Evolutionary conservation across 2,329 filamentous ascomycete genomes (phyloP), one percentile per base, ranked within the genome.

Genomic region (Botrytis fabae): DNA sequence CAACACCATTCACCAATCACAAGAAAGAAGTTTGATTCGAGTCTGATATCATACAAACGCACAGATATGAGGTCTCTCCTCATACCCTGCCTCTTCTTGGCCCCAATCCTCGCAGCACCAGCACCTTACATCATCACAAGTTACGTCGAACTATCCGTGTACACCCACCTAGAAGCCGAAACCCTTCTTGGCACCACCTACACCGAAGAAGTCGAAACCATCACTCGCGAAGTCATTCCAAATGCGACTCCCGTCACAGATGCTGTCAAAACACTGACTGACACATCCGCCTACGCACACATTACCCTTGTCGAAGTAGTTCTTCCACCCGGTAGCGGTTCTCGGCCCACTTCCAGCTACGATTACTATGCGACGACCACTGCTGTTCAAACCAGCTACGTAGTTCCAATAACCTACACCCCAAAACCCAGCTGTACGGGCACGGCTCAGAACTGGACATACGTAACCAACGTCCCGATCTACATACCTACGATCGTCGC

Each of bases 121-220:
- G 75, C 75, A 57, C 75, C 76, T 18, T 77, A 77, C 42, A 65
- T 77, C 22, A 74, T 77, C 35, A 77, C 76, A 6, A 74, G 57
- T 3, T 76, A 77, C 48, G 70, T 78, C 25, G 72, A 74, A n/a
- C 35, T 77, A 2, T 77, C 75, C 20, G 73, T 77, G 6, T 73
- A 76, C 40, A 75, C 74, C 28, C 44, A 73, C 12, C 20, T n/a
- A 20, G 73, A 46, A 18, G 65, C 40, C 63, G 57, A 46, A 0
- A 42, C 48, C 7, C 25, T 73, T 28, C 0, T 0, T 4, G 2
- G 42, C 8, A 66, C 42, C 0, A 51, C 6, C 14, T 38, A 51
- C 16, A 0, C 40, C 8, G 40, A 4, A 7, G 60, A 68, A 28
- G 65, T 71, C 14, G 40, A 65, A 70, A 59, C 48, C 16, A 1